phyloP scores from a whole-genome alignment of 345 rosid genomes.

The Brassica nigra region DNA sequence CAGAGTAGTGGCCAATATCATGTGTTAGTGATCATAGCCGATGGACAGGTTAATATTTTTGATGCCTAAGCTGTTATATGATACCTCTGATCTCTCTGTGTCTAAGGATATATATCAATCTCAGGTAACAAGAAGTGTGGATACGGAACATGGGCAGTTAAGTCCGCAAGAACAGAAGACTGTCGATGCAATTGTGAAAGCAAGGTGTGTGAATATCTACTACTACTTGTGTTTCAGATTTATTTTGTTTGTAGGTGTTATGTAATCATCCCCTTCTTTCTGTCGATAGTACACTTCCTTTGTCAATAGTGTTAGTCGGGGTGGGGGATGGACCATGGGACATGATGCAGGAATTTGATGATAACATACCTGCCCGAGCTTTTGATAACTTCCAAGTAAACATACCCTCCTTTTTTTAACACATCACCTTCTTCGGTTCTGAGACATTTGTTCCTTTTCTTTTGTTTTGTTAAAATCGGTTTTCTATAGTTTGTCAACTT shows the following conservation, averaged over 20 bases:
- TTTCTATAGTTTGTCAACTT: slow-evolving; percentile 45
- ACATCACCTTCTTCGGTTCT: too few species aligned
- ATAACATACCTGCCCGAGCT: slow-evolving; percentile 93
- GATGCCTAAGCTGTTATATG: slow-evolving; percentile 4
- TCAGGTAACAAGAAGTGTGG: slow-evolving; percentile 1
- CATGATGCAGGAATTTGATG: slow-evolving; percentile 95
- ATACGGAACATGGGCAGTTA: slow-evolving; percentile 1
- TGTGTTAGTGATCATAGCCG: slow-evolving; percentile 91
- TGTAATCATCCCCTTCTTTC: slow-evolving; percentile 4
- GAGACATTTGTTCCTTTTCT: too few species aligned
- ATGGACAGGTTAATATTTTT: slow-evolving; percentile 90
- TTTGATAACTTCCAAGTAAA: slow-evolving; percentile 95
- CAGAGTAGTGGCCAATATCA: slow-evolving; percentile 92
- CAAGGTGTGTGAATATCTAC: background rate
- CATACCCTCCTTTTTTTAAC: background rate
- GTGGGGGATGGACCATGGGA: slow-evolving; percentile 99
- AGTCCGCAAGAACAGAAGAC: background rate
- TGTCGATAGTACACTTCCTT: slow-evolving; percentile 54
- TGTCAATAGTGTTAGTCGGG: slow-evolving; percentile 87
- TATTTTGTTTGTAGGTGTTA: background rate
- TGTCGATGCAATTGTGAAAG: background rate
- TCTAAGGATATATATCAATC: background rate
- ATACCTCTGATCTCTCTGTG: background rate
- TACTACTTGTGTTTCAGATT: background rate
- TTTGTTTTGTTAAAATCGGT: too few species aligned